Base-by-base conservation (phyloP, 2,329 filamentous ascomycete species). In the Metarhizium sp. region DNA sequence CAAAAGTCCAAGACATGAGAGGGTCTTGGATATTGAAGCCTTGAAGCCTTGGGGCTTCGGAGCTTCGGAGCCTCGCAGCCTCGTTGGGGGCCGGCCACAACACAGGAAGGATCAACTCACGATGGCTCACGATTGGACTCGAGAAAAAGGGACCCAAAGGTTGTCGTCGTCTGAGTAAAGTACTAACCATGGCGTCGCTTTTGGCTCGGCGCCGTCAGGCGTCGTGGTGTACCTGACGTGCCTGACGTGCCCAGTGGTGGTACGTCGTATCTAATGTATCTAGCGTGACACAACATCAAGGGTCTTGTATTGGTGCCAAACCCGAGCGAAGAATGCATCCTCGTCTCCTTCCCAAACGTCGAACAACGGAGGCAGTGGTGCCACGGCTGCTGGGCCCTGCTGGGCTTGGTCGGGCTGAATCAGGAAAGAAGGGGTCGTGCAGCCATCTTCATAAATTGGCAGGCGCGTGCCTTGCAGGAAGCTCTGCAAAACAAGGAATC, bases 271-370 rank as follows among this genome's bases (percentile, higher is more conserved):
- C 32, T 34, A 34, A 11, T 34, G 20, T 45, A n/a, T 34, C 40
- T 30, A 3, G n/a, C 20, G 50, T 53, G 42, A 48, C 54, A 55
- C 54, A 36, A 14, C n/a, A 16, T 40, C 29, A 34, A 51, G 53
- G 40, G 48, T 51, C 50, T 36, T 55, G 50, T 43, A 55, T 49
- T 52, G 49, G 53, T 43, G 40, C 32, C 42, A 48, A 51, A 51
- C 53, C 48, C 45, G 45, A 48, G 38, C 42, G 34, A 42, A 47
- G 42, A 52, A 32, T 51, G 53, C 45, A 42, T 36, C 18, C 40
- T 45, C 42, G 8, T 45, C 16, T 10, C 14, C n/a, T 43, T 16
- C 6, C 13, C 6, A 6, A 10, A 43, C 40, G 13, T 43, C n/a
- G 40, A 30, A 45, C 34, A 38, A 30, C 11, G 13, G 6, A 48